Base-by-base conservation (phyloP, 768 basidiomycete species). In the Rhodosporidiobolus odoratus region DNA sequence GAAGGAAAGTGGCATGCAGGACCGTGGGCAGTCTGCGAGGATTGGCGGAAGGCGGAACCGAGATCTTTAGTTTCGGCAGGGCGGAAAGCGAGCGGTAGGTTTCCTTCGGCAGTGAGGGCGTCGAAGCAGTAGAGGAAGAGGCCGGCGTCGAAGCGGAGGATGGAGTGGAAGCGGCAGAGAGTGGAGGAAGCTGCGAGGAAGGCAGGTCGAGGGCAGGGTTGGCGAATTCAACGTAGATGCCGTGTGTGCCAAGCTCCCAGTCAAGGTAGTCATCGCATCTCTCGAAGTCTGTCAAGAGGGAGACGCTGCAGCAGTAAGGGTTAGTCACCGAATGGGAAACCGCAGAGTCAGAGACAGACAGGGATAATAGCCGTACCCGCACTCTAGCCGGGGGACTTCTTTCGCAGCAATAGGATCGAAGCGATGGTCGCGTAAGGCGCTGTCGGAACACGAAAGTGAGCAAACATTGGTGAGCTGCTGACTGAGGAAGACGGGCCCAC, bases 281-380 rank as follows among this genome's bases (percentile, higher is more conserved):
- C 82, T 93, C 91, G 79, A 97, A 96, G 78, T 97, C 85, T 21
- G 94, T 97, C 72, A 99, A 85, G 76, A 99, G 84, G 54, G 94
- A 97, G 68, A 98, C 83, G 67, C 94, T 95, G 79, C 17, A 40
- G 43, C 43, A 43, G 21, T 53, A 13, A 53, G 52, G 27, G 27
- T 10, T 6, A 30, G 52, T 30, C 7, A 32, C 17, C 8, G 4
- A 32, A 30, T 23, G 25, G 25, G 50, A 21, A 38, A 30, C 12
- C 9, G 43, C 10, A 8, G n/a, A 21, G n/a, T 23, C 10, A 34
- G 4, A 40, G 32, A 35, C 4, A 25, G 32, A 38, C 35, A 43
- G n/a, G 6, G 52, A 30, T 16, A 13, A 19, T 25, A 32, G 4
- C 75, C 90, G 79, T 80, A 94, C 94, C 84, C 84, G 87, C 94